These are phyloP conservation scores for Podila horticola DNA, from an alignment of 192 early-diverging fungal genomes.

Conservation along the genomic window DNA sequence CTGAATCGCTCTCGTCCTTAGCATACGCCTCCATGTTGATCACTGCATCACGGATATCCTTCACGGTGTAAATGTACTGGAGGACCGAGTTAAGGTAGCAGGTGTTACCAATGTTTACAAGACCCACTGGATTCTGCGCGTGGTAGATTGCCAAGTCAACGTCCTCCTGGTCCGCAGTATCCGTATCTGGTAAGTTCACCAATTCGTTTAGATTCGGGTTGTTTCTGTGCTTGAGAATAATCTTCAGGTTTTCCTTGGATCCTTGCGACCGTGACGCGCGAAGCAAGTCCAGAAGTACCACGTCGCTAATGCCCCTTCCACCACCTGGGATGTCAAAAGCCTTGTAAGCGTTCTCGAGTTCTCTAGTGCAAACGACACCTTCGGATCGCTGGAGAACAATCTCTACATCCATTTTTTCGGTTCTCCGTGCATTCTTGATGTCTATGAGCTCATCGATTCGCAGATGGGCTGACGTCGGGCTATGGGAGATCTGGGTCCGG, in stretches of 20 bases:
- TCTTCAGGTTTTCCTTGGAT: constrained; percentile 41
- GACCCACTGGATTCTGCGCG: constrained; percentile 71
- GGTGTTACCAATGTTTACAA: constrained; percentile 87
- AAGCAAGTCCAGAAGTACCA: constrained; percentile 42
- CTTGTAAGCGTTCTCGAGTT: constrained; percentile 55
- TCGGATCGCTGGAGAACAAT: constrained; percentile 63
- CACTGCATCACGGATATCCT: constrained; percentile 69
- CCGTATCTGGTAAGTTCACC: not conserved
- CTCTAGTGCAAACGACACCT: constrained; percentile 57
- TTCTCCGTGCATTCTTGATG: constrained; percentile 46
- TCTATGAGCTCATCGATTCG: constrained; percentile 59
- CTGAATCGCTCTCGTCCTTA: constrained; percentile 38
- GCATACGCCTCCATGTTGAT: constrained; percentile 60
- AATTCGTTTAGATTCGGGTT: constrained; percentile 18
- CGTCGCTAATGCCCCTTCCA: constrained; percentile 45
- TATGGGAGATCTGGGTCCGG: constrained; percentile 54
- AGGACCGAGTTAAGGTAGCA: constrained; percentile 91
- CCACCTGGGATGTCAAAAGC: constrained; percentile 52
- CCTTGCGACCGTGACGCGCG: constrained; percentile 39
- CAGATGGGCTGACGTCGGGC: constrained; percentile 29
- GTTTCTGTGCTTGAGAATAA: constrained; percentile 18
- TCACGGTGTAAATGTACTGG: constrained; percentile 77
- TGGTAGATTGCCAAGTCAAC: constrained; percentile 24
- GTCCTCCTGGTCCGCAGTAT: constrained; percentile 24
- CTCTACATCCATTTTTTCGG: constrained; percentile 51